These are phyloP conservation scores for Monilinia vaccinii-corymbosi DNA, from an alignment of 2,329 filamentous ascomycete species.

Conservation along the genomic window DNA sequence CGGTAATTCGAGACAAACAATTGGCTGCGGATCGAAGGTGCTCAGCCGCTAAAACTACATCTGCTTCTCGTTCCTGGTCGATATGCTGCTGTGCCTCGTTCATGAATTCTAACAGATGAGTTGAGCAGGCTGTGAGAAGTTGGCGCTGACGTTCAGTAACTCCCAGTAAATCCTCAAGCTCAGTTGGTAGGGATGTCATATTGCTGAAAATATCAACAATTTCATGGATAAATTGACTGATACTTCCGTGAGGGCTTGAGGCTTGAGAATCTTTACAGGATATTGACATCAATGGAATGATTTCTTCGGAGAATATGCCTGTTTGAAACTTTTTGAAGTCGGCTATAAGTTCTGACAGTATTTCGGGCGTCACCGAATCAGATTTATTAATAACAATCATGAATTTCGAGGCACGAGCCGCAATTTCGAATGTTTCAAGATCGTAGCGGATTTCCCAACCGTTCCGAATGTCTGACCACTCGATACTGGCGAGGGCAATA, in stretches of 20 bases:
- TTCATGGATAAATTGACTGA: slow-evolving; percentile 35
- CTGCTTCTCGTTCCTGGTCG: slow-evolving; percentile 44
- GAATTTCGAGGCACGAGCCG: slow-evolving; percentile 38
- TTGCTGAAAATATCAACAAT: slow-evolving; percentile 59
- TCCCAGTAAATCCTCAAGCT: slow-evolving; percentile 76
- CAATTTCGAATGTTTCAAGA: slow-evolving; percentile 45
- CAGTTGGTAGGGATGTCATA: slow-evolving; percentile 62
- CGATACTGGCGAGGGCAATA: slow-evolving; percentile 69
- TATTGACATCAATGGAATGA: slow-evolving; percentile 46
- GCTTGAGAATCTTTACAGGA: slow-evolving; percentile 58
- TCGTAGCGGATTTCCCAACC: slow-evolving; percentile 43
- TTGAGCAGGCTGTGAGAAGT: slow-evolving; percentile 65
- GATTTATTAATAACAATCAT: slow-evolving; percentile 56
- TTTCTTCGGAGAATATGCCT: slow-evolving; percentile 29
- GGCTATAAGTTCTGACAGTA: slow-evolving; percentile 33
- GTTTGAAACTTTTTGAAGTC: slow-evolving; percentile 30
- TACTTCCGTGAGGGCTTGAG: slow-evolving; percentile 43
- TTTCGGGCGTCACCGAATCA: slow-evolving; percentile 37
- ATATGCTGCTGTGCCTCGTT: slow-evolving; percentile 37
- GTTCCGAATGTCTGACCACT: slow-evolving; percentile 33
- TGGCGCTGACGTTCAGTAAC: slow-evolving; percentile 84
- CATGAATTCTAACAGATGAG: slow-evolving; percentile 66
- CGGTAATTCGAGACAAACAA: slow-evolving; percentile 78
- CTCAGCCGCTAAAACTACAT: slow-evolving; percentile 87
- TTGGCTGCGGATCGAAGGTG: slow-evolving; percentile 73